Evolutionary conservation across 164 flowering plant genomes (phyloP).

Genomic region (Litsea cubeba): DNA sequence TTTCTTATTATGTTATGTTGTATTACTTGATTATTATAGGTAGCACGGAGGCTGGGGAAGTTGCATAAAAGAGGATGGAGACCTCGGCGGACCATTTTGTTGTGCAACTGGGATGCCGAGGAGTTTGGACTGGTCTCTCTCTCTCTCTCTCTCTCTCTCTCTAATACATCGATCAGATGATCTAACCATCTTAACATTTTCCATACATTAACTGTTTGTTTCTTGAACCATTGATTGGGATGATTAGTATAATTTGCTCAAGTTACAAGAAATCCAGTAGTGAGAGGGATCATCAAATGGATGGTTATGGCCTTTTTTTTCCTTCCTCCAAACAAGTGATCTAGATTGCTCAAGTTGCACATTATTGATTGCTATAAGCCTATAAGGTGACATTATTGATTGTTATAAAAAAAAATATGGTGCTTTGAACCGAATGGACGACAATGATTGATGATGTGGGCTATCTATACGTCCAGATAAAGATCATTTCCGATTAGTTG

Average conservation of each 20-base stretch:
- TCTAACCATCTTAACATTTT: background rate
- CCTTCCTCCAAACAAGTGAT: background rate
- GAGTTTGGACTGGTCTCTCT: constrained; percentile 70
- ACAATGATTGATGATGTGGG: background rate
- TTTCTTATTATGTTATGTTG: background rate
- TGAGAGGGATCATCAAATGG: background rate
- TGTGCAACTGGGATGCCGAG: constrained; percentile 91
- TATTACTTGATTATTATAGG: constrained; percentile 20
- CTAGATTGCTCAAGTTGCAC: background rate
- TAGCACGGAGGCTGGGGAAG: constrained; percentile 54
- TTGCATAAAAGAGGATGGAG: constrained; percentile 30
- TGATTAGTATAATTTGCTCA: background rate
- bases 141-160: constrained; percentile 20
- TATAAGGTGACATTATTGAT: background rate
- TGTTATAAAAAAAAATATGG: background rate
- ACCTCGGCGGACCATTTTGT: constrained; percentile 47
- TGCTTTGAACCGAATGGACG: background rate
- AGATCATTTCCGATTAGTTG: background rate
- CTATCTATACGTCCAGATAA: background rate
- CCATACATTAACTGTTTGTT: no score
- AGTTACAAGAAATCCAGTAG: background rate
- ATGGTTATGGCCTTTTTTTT: background rate
- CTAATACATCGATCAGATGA: background rate
- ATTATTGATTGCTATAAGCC: background rate
- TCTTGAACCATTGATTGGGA: background rate